Conservation (phyloP, 257 asterid genomes). For the Apocynum venetum region DNA sequence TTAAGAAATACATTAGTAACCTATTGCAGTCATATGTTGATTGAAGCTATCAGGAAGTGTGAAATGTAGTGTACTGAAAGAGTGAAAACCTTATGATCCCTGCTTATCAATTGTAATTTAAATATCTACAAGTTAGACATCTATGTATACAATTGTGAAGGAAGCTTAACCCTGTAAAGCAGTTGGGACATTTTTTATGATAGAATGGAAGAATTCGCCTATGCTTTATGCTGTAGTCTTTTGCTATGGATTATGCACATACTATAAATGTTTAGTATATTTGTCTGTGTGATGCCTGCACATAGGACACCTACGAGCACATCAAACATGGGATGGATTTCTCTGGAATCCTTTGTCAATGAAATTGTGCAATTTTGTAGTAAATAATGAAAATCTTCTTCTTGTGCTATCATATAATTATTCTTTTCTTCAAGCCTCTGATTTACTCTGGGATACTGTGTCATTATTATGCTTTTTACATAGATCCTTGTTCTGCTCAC, state of each 20-base stretch:
- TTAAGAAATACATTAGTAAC: neutral
- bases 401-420: neutral
- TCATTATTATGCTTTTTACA: conserved; percentile 5
- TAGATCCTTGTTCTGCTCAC: conserved; percentile 17
- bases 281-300: neutral
- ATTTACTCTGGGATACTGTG: conserved; percentile 7
- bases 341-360: neutral
- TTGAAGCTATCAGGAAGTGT: neutral
- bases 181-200: neutral
- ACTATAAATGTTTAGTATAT: neutral
- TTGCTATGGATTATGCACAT: neutral
- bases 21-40: neutral
- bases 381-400: neutral
- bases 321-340: neutral
- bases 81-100: neutral
- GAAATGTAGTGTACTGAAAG: no score
- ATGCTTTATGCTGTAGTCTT: neutral
- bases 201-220: neutral
- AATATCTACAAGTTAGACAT: neutral
- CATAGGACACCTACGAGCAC: no score
- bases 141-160: neutral
- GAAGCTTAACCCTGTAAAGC: neutral
- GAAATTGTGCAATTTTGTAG: neutral
- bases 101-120: neutral
- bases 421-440: neutral